Evolutionary conservation across 441 rosid genomes (phyloP), one percentile per base, ranked within the genome.

Genomic region (Mallotus repandus): DNA sequence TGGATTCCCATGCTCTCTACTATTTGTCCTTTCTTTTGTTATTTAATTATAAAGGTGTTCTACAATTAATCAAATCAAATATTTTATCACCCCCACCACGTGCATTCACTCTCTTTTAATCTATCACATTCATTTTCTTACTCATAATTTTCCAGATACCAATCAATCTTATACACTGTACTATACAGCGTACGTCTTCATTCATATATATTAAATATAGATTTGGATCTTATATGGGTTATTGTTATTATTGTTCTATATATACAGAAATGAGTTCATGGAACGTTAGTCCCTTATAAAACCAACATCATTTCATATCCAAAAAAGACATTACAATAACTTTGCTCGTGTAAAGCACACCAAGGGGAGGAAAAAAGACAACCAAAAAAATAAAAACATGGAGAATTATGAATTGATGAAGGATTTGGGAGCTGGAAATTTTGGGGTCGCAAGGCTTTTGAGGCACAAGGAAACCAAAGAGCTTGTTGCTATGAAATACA

Each of bases 401-500:
- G 89, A 88, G 29, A 88, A 85, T 56, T 88, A 88, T 68, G 90
- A 88, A 74, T 76, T 86, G 60, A 85, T 93, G 70, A 91, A 93
- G 81, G 95, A 93, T 73, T 85, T 91, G 46, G 98, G 97, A 78
- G 81, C 92, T 71, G 98, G 98, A 73, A 91, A 93, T 81, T 91
- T 91, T 45, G 98, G 97, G 43, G 91, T 93, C 3, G 97, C 97
- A 0, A 89, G 95, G 89, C 93, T 93, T 35, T 77, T 93, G 87
- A 84, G 89, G 81, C 83, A 88, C 69, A 93, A 85, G 80, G 80
- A 84, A 38, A 91, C 98, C 10, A 86, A 80, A 79, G 93, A 93
- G 75, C 88, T 87, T 46, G 93, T 93, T 45, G 97, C 97, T 74
- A 88, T 93, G 95, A 93, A 93, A 84, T 91, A 88, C 81, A 93